Conservation (phyloP, 2,329 filamentous ascomycete species). For the Hirsutella thompsonii region DNA sequence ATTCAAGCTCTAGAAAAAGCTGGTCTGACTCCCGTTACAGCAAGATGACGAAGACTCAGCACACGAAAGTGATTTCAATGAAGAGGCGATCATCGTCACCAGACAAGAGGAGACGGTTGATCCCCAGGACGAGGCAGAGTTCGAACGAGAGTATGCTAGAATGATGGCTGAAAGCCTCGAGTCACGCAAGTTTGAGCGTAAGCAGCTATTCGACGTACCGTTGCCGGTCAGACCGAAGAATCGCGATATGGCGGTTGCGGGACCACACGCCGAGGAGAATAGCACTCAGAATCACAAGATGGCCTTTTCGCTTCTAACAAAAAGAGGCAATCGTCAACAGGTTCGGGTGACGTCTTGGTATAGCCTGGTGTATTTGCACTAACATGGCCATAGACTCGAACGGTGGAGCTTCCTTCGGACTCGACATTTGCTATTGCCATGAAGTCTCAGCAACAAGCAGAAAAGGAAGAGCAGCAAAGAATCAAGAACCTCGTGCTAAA, state of each 20-base stretch:
- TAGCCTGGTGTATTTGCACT: not conserved
- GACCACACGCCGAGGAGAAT: slow-evolving; percentile 13
- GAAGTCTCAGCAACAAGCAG: slow-evolving; percentile 89
- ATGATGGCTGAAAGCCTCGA: slow-evolving; percentile 98
- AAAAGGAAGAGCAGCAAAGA: slow-evolving; percentile 90
- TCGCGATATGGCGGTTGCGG: slow-evolving; percentile 38
- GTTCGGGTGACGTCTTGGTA: too few relatives aligned
- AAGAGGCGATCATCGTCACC: slow-evolving; percentile 86
- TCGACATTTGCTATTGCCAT: slow-evolving; percentile 93
- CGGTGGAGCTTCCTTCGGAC: slow-evolving; percentile 79
- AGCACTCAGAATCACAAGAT: slow-evolving; percentile 45
- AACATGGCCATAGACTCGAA: slow-evolving; percentile 53
- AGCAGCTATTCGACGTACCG: slow-evolving; percentile 90
- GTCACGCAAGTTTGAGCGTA: slow-evolving; percentile 90
- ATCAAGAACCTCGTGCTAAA: slow-evolving; percentile 98
- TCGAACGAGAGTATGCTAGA: slow-evolving; percentile 94
- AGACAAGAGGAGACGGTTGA: slow-evolving; percentile 83
- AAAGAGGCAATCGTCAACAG: slow-evolving; percentile 91
- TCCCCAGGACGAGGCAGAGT: slow-evolving; percentile 89
- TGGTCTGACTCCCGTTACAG: slow-evolving; percentile 2
- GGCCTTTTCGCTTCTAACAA: slow-evolving; percentile 93
- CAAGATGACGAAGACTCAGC: slow-evolving; percentile 37
- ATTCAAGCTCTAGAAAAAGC: not conserved
- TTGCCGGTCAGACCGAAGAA: slow-evolving; percentile 70
- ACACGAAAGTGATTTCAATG: slow-evolving; percentile 54